Evolutionary conservation across 2,329 filamentous ascomycete species (phyloP), one percentile per base, ranked within the genome.

Genomic region (Chaetomiaceae sp.): DNA sequence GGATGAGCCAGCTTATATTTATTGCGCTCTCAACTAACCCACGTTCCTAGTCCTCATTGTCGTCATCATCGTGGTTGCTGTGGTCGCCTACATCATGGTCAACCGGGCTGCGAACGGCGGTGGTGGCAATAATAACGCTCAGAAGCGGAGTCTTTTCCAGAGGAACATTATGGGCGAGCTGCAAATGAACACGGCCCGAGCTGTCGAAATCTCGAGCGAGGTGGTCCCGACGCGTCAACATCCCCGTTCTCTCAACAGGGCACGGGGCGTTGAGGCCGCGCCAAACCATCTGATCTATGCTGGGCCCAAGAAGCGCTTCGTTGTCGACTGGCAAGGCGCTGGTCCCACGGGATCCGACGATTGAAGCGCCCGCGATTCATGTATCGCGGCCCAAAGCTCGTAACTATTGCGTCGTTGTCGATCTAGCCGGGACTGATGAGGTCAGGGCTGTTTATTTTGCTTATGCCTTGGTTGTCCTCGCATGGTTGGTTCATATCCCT

Each of bases 21-120:
- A 4, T 11, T n/a, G 14, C 8, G n/a, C 11, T n/a, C 11, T 29
- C 2, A 42, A 23, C 56, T 56, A 33, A 61, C 55, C 25, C n/a
- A 16, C 45, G 18, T 27, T 18, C 30, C 2, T 53, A 80, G 77
- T 82, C 40, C 67, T 69, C 44, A 79, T 83, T 46, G 69, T 83
- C 40, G 61, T 76, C 48, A 68, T 83, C 42, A 71, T 82, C 40
- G 75, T 75, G 37, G 73, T 79, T 48, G 67, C 75, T 42, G 74
- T 82, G 8, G 72, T 77, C 49, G 69, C 77, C 47, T 79, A 77
- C 60, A 62, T 79, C 55, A 67, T 72, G 25, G 67, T 77, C 55
- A 71, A 67, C 56, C 59, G 65, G 56, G 63, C 61, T 45, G 64
- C 59, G 29, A 66, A 56, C 51, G 62, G 63, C 48, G 61, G 56